phyloP scores from a whole-genome alignment of 164 flowering plant species.

The Taxillus chinensis region DNA sequence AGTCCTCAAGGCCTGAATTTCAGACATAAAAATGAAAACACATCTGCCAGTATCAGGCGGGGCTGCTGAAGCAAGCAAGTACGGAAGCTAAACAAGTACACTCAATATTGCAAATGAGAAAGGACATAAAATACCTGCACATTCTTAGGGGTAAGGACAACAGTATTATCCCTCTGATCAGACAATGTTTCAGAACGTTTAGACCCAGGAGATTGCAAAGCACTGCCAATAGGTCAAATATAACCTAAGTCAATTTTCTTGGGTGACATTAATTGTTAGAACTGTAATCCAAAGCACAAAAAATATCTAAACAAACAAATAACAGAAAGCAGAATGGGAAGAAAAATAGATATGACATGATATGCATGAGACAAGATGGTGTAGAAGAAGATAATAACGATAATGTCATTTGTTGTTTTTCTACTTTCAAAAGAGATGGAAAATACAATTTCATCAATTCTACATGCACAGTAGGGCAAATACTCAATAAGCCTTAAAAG shows the following conservation, averaged over 20 bases:
- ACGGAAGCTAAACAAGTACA: not conserved
- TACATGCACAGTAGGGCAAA: too few relatives aligned
- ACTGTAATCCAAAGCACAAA: not conserved
- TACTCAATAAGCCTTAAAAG: too few relatives aligned
- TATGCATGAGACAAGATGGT: too few relatives aligned
- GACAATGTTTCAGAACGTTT: conserved; percentile 53
- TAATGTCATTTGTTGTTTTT: too few relatives aligned
- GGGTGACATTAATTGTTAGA: not conserved
- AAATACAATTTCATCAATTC: too few relatives aligned
- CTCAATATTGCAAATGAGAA: not conserved
- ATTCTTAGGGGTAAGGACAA: conserved; percentile 88
- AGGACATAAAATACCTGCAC: conserved; percentile 58
- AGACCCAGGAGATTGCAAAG: conserved; percentile 60
- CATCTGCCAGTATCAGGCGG: not conserved
- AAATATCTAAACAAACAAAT: not conserved
- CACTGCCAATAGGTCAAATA: conserved; percentile 29
- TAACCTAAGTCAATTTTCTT: conserved; percentile 1
- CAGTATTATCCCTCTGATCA: conserved; percentile 56
- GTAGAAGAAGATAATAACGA: too few relatives aligned
- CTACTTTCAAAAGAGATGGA: too few relatives aligned
- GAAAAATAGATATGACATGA: too few relatives aligned
- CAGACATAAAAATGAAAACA: conserved; percentile 10
- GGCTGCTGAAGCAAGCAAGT: not conserved
- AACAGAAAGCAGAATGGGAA: too few relatives aligned
- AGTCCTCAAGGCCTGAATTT: conserved; percentile 79